Base-by-base conservation (phyloP, 106 monocot genomes). In the Narthecium ossifragum region DNA sequence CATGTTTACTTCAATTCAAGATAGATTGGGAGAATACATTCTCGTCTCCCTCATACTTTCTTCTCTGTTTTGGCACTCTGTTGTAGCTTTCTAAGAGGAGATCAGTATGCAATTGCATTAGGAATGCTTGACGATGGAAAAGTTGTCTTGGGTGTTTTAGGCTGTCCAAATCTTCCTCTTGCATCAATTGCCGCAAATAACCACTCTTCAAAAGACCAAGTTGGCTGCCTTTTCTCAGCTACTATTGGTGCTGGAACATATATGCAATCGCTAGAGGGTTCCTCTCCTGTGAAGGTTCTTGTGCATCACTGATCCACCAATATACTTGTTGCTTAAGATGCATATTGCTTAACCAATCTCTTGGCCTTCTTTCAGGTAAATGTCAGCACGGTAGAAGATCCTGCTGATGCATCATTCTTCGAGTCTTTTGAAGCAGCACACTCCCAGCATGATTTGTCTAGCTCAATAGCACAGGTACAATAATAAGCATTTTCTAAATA, bases 391-490 rank as follows among this genome's bases (percentile, higher is more conserved):
- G 51, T 70, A 50, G 87, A 79, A 41, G 73, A 61, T 59, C 78
- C 98, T 55, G 79, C 71, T 28, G 82, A 99, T 40, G 98, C 98
- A 63, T 85, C 98, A 26, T 82, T 99, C 50, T 99, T 92, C 24
- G 98, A 99, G 33, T 99, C 98, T 53, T 91, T 57, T 80, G 98
- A 99, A 82, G 91, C 91, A 37, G 87, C 88, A 34, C 98, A 99
- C 62, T 85, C 88, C 46, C n/a, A 61, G 76, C 98, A 82, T 70
- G 98, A 92, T 69, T 70, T 88, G 52, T 80, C 91, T 29, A 73
- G 82, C 57, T 68, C 64, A 18, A 99, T 99, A 72, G 88, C 88
- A 55, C 48, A 77, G 98, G 98, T 99, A 72, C 32, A 0, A 38
- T 13, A 39, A 46, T 1, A 25, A 38, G 15, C 26, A 6, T 18